phyloP scores from a whole-genome alignment of 805 yeast species.

The Candida parachauliodes region DNA sequence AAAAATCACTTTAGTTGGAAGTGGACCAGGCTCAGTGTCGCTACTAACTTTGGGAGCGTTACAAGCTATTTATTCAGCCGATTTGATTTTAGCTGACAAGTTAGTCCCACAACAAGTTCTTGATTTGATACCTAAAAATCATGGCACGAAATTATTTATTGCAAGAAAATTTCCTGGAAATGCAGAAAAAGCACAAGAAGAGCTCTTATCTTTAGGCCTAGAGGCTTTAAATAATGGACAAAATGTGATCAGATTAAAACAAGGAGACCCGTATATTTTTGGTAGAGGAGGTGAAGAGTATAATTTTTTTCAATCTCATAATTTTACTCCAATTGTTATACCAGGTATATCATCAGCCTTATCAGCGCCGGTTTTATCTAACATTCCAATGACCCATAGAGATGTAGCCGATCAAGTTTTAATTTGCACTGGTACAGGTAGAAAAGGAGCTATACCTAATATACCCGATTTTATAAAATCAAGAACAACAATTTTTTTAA shows the following conservation, averaged over 20 bases:
- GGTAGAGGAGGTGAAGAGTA: conserved; percentile 97
- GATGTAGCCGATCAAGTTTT: conserved; percentile 90
- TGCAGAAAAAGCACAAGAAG: conserved; percentile 90
- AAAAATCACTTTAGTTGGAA: conserved; percentile 76
- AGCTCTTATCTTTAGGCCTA: conserved; percentile 70
- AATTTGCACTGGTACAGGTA: conserved; percentile 92
- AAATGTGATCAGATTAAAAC: conserved; percentile 84
- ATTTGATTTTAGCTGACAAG: conserved; percentile 83
- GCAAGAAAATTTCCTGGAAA: conserved; percentile 96
- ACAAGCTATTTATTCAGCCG: conserved; percentile 76
- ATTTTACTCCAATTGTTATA: conserved; percentile 67
- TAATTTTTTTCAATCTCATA: conserved; percentile 61
- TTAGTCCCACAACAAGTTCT: conserved; percentile 86
- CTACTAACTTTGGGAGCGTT: conserved; percentile 83
- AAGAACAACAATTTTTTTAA: conserved; percentile 81
- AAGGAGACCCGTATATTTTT: conserved; percentile 95
- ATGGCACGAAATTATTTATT: conserved; percentile 66
- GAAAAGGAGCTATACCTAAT: conserved; percentile 75
- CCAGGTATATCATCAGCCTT: conserved; percentile 91
- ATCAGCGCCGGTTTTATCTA: conserved; percentile 78
- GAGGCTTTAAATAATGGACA: conserved; percentile 60
- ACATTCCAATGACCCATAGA: conserved; percentile 88
- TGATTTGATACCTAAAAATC: conserved; percentile 65
- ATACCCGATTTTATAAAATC: conserved; percentile 69
- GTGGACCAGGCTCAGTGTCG: conserved; percentile 90